These are phyloP conservation scores for Hordeum vulgare DNA, from an alignment of 176 grass and related monocot species.

Conservation along the genomic window DNA sequence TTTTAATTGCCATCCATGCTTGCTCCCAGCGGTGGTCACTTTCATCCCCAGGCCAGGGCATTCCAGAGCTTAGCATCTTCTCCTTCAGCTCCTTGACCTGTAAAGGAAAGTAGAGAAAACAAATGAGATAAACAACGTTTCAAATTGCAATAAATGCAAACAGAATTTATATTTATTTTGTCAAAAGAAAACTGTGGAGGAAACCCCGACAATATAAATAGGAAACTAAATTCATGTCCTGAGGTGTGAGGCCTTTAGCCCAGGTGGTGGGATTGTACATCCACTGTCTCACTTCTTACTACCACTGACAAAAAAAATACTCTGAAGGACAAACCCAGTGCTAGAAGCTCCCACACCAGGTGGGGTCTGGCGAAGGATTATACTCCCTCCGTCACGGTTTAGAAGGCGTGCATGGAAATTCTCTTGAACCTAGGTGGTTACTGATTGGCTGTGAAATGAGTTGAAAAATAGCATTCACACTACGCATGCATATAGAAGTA, in stretches of 20 bases:
- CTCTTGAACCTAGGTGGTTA: too few species aligned
- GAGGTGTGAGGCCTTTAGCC: neutral
- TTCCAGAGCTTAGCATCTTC: constrained; percentile 75
- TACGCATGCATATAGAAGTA: too few species aligned
- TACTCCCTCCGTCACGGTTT: too few species aligned
- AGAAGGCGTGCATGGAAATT: too few species aligned
- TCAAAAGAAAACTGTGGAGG: neutral
- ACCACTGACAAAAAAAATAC: neutral
- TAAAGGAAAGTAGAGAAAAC: constrained; percentile 3
- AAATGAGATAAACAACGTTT: constrained; percentile 1
- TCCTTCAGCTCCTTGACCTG: constrained; percentile 86
- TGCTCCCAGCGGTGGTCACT: constrained; percentile 74
- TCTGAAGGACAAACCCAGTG: too few species aligned
- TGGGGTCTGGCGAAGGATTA: too few species aligned
- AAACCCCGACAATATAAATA: neutral
- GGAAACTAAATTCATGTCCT: neutral
- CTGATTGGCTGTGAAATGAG: too few species aligned
- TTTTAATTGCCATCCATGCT: constrained; percentile 95
- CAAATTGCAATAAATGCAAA: neutral
- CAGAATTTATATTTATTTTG: neutral
- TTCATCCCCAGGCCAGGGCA: constrained; percentile 99
- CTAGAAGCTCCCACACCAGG: too few species aligned
- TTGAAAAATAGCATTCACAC: too few species aligned
- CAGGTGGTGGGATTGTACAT: neutral
- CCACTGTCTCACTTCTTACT: neutral